phyloP scores from a whole-genome alignment of 192 early-diverging fungal species.

The Mortierella alpina region DNA sequence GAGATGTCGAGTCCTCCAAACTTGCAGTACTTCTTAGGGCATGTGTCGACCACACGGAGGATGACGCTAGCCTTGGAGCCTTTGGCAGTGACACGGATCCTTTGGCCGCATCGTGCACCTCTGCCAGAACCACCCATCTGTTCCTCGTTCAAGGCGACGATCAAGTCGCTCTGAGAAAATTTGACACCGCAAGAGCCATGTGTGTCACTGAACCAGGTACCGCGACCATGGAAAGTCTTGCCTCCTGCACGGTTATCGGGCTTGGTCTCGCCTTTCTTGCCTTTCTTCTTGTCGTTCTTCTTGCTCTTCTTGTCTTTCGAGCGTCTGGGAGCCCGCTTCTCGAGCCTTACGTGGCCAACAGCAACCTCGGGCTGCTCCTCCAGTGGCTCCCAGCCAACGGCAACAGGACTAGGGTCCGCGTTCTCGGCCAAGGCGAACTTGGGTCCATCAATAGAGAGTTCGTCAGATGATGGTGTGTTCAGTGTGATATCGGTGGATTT shows the following conservation, averaged over 20 bases:
- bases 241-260: background rate
- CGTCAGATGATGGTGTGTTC: slow-evolving; percentile 6
- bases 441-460: slow-evolving; percentile 6
- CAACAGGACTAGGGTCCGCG: too few species aligned
- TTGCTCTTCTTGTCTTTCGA: background rate
- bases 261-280: background rate
- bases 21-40: slow-evolving; percentile 37
- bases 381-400: background rate
- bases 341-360: background rate
- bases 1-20: slow-evolving; percentile 37
- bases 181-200: slow-evolving; percentile 29
- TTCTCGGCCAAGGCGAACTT: too few species aligned
- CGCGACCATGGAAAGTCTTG: slow-evolving; percentile 32
- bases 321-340: background rate
- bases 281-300: background rate
- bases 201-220: slow-evolving; percentile 52
- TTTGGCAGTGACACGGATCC: slow-evolving; percentile 37
- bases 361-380: background rate
- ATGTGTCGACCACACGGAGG: slow-evolving; percentile 39
- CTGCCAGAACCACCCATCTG: slow-evolving; percentile 43
- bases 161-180: slow-evolving; percentile 44
- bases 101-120: slow-evolving; percentile 34
- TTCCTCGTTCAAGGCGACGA: slow-evolving; percentile 40
- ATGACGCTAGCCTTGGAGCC: slow-evolving; percentile 17
- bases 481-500: background rate